Conservation (phyloP, 345 rosid species). For the Clausena lansium region DNA sequence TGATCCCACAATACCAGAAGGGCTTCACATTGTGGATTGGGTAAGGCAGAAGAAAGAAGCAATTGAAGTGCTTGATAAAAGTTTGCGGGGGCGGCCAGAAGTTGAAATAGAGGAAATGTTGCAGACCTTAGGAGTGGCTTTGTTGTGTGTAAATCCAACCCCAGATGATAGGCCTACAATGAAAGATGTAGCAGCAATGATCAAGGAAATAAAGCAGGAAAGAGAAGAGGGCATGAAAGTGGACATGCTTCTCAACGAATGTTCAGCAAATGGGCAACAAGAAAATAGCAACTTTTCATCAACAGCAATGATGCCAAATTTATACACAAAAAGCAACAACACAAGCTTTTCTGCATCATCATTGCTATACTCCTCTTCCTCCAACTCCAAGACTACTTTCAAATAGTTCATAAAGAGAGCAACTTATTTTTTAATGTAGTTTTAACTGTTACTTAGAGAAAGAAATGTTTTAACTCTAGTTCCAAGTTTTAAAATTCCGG, state of each 20-base stretch:
- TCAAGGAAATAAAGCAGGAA: slow-evolving; percentile 58
- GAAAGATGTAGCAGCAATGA: slow-evolving; percentile 76
- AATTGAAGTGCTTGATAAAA: slow-evolving; percentile 42
- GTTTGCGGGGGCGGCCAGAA: slow-evolving; percentile 45
- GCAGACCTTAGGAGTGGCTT: slow-evolving; percentile 65
- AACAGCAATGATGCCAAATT: slow-evolving; percentile 20
- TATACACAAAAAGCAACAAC: slow-evolving; percentile 41
- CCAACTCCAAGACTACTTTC: slow-evolving; percentile 29
- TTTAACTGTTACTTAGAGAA: neutral
- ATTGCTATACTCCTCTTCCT: slow-evolving; percentile 51
- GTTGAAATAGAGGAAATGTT: slow-evolving; percentile 61
- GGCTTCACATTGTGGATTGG: slow-evolving; percentile 78
- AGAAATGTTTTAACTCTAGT: neutral
- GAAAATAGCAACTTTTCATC: slow-evolving; percentile 24
- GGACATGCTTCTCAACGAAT: slow-evolving; percentile 22
- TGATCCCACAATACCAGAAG: slow-evolving; percentile 78
- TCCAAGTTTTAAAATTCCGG: slow-evolving; percentile 9
- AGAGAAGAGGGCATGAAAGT: slow-evolving; percentile 51
- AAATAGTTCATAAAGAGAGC: slow-evolving; percentile 29
- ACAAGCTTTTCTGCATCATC: slow-evolving; percentile 65
- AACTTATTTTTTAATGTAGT: neutral
- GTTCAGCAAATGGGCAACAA: slow-evolving; percentile 23
- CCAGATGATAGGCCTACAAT: slow-evolving; percentile 69
- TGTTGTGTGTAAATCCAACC: slow-evolving; percentile 56
- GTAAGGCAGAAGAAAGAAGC: slow-evolving; percentile 48